Evolutionary conservation across 2,329 filamentous ascomycete species (phyloP).

Genomic region (Ascochyta viciae-villosae): DNA sequence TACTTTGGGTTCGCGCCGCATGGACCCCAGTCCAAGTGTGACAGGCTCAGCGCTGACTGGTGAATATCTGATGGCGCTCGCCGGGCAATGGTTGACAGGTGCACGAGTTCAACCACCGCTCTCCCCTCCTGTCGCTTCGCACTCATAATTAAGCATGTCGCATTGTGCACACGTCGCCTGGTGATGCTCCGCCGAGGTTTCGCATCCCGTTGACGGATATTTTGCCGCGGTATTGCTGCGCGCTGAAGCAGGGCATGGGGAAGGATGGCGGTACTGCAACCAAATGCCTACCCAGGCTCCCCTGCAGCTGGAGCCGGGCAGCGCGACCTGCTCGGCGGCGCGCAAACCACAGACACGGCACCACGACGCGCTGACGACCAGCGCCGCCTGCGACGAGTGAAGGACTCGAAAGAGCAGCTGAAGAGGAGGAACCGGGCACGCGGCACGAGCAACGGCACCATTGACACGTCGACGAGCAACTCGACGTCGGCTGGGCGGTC

Average conservation of each 20-base stretch:
- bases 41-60: slow-evolving; percentile 25
- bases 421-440: slow-evolving; percentile 42
- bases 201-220: slow-evolving; percentile 23
- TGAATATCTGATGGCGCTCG: slow-evolving; percentile 32
- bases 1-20: slow-evolving; percentile 13
- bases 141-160: slow-evolving; percentile 37
- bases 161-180: slow-evolving; percentile 30
- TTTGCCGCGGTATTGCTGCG: slow-evolving; percentile 26
- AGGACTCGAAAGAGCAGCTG: slow-evolving; percentile 49
- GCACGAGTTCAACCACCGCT: slow-evolving; percentile 33
- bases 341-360: slow-evolving; percentile 32
- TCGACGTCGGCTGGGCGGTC: slow-evolving; percentile 45
- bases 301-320: slow-evolving; percentile 30
- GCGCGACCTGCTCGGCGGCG: slow-evolving; percentile 35
- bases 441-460: slow-evolving; percentile 42
- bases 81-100: slow-evolving; percentile 29
- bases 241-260: slow-evolving; percentile 37
- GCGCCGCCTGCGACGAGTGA: slow-evolving; percentile 45
- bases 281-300: slow-evolving; percentile 40
- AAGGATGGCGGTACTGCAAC: slow-evolving; percentile 46
- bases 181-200: slow-evolving; percentile 28
- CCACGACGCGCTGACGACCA: slow-evolving; percentile 40
- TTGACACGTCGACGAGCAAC: slow-evolving; percentile 36
- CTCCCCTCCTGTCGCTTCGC: slow-evolving; percentile 22
- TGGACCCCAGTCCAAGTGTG: slow-evolving; percentile 12